Evolutionary conservation across 2,329 filamentous ascomycete species (phyloP).

Genomic region (Colletotrichum spaethianum): DNA sequence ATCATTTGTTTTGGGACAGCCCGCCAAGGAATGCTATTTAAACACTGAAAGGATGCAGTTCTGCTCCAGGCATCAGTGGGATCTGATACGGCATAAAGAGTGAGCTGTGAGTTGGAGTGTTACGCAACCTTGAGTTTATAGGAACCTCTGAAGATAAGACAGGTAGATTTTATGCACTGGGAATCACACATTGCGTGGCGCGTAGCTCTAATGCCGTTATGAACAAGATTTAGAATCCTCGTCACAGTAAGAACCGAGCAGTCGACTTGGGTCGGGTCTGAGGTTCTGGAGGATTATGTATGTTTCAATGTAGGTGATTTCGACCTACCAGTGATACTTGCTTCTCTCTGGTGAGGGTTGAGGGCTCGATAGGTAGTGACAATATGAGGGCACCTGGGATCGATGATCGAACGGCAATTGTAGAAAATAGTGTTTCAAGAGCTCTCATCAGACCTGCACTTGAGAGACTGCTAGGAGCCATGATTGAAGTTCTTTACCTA

Average conservation of each 20-base stretch:
- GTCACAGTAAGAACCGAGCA: not conserved
- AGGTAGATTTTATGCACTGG: not conserved
- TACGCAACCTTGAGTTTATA: not conserved
- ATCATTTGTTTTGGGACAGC: not conserved
- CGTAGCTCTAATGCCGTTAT: not conserved
- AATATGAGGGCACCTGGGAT: not conserved
- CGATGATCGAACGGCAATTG: not conserved
- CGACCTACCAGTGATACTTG: not conserved
- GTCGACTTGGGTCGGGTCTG: not conserved
- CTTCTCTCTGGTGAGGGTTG: not conserved
- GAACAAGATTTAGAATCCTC: not conserved
- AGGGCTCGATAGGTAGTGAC: not conserved
- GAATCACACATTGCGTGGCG: not conserved
- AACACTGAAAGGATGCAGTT: not conserved
- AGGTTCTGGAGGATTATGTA: not conserved
- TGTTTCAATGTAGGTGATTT: not conserved
- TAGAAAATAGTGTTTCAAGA: not conserved
- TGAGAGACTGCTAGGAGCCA: not conserved
- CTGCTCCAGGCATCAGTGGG: not conserved
- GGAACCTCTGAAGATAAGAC: not conserved
- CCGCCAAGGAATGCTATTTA: not conserved
- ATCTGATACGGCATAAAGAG: not conserved
- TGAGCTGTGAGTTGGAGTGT: not conserved
- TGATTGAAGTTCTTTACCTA: not conserved
- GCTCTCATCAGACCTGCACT: not conserved